Conservation (phyloP, 2,329 filamentous ascomycete species). For the Botryotinia narcissicola region DNA sequence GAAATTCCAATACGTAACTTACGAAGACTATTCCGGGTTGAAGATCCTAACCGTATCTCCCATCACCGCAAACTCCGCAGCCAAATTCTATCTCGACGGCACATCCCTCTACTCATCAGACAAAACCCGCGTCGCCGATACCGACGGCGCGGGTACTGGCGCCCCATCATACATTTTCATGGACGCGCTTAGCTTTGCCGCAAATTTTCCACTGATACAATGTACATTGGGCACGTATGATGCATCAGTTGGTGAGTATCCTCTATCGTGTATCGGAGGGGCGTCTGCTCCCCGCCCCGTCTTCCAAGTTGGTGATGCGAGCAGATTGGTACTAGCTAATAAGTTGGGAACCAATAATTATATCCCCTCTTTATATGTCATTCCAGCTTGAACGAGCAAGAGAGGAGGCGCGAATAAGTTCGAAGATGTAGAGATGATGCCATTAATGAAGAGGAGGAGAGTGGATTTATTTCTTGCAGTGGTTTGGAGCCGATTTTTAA, state of each 20-base stretch:
- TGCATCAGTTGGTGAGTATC: neutral
- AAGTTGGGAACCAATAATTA: neutral
- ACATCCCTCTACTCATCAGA: neutral
- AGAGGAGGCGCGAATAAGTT: neutral
- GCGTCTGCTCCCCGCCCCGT: neutral
- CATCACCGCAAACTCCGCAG: neutral
- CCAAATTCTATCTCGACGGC: neutral
- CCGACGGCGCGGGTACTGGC: neutral
- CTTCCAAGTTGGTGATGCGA: neutral
- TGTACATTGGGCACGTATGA: neutral
- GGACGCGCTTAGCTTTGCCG: neutral
- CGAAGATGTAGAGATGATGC: neutral
- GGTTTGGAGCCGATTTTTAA: neutral
- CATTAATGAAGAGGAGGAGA: neutral
- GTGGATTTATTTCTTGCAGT: neutral
- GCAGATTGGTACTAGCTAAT: neutral
- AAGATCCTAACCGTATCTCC: neutral
- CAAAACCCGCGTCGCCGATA: neutral
- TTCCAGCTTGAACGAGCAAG: no score
- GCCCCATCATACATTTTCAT: neutral
- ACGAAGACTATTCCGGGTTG: neutral
- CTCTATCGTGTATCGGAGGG: neutral
- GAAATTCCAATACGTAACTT: neutral
- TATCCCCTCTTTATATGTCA: neutral
- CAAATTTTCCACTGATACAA: neutral